These are phyloP conservation scores for Cladosporium sp. DNA, from an alignment of 2,329 filamentous ascomycete genomes.

Conservation along the genomic window DNA sequence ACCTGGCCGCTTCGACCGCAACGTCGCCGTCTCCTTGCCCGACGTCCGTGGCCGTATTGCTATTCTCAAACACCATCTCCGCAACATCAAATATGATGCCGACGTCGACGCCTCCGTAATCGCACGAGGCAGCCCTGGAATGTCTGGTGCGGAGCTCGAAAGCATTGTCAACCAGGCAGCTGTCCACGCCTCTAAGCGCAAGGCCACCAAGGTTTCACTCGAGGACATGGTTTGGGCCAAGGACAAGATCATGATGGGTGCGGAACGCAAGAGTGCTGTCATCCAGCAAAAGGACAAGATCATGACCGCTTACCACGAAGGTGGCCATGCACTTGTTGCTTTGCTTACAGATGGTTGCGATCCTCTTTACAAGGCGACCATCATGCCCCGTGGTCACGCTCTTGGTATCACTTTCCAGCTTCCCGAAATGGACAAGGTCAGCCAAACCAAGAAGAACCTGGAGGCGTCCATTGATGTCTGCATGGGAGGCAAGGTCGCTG, in stretches of 20 bases:
- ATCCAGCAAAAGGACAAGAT: conserved; percentile 93
- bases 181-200: conserved; percentile 87
- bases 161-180: conserved; percentile 97
- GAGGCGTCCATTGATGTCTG: conserved; percentile 75
- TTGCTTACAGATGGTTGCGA: conserved; percentile 75
- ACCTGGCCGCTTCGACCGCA: conserved; percentile 92
- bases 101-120: conserved; percentile 83
- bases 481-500: conserved; percentile 84
- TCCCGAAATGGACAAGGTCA: conserved; percentile 90
- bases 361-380: conserved; percentile 94
- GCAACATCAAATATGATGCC: conserved; percentile 77
- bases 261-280: conserved; percentile 84
- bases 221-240: conserved; percentile 94
- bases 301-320: conserved; percentile 95
- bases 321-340: conserved; percentile 87
- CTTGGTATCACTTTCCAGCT: conserved; percentile 86
- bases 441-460: conserved; percentile 80
- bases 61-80: conserved; percentile 90
- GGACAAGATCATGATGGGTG: conserved; percentile 96
- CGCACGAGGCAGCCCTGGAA: conserved; percentile 83
- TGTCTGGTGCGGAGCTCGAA: conserved; percentile 93
- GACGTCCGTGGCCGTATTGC: conserved; percentile 91
- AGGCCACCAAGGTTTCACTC: conserved; percentile 71
- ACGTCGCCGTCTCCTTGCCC: conserved; percentile 82
- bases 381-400: conserved; percentile 83